Percentiles rank a stretch among this genome's conserved stretches.
Conservation (phyloP, 306 rosid genomes). For the Cyclanthera cordifolia region DNA sequence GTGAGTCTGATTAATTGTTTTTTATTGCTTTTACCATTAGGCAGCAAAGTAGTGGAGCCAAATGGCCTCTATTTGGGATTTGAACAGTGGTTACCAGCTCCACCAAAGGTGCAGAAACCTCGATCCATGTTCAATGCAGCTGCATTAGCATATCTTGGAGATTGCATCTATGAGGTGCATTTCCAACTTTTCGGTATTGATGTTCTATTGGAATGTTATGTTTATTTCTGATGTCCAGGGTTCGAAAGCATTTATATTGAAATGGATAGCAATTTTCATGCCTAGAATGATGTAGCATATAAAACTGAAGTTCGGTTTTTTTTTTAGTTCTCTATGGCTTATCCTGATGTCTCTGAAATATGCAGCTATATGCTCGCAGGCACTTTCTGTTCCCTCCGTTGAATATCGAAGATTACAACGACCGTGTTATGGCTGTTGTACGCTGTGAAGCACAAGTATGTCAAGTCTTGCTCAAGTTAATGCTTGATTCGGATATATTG, state of each 20-base stretch:
- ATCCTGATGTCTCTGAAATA: constrained; percentile 15
- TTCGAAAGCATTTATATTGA: background rate
- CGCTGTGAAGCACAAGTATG: constrained; percentile 94
- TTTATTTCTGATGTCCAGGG: background rate
- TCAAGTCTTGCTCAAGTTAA: background rate
- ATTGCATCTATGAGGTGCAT: constrained; percentile 72
- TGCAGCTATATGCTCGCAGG: constrained; percentile 92
- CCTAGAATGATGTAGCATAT: background rate
- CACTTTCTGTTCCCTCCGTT: constrained; percentile 88
- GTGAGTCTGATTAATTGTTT: background rate
- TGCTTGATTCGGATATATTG: constrained; percentile 7
- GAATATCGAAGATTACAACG: constrained; percentile 67
- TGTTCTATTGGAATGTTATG: background rate
- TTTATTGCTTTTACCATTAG: constrained; percentile 5
- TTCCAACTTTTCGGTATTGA: background rate
- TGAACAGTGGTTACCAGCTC: constrained; percentile 72
- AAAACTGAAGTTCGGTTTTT: constrained; percentile 4
- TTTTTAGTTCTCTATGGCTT: constrained; percentile 18
- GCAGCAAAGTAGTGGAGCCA: constrained; percentile 10
- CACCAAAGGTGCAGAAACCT: constrained; percentile 78
- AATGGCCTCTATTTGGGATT: constrained; percentile 53
- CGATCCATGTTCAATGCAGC: constrained; percentile 66
- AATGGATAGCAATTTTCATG: background rate
- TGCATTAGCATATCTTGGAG: constrained; percentile 71
- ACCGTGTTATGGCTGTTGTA: constrained; percentile 76